A percentile compares a stretch with the other conserved stretches of the same genome.
phyloP scores from a whole-genome alignment of 1,139 yeast species.

The Blastobotrys raffinosifermentans region DNA sequence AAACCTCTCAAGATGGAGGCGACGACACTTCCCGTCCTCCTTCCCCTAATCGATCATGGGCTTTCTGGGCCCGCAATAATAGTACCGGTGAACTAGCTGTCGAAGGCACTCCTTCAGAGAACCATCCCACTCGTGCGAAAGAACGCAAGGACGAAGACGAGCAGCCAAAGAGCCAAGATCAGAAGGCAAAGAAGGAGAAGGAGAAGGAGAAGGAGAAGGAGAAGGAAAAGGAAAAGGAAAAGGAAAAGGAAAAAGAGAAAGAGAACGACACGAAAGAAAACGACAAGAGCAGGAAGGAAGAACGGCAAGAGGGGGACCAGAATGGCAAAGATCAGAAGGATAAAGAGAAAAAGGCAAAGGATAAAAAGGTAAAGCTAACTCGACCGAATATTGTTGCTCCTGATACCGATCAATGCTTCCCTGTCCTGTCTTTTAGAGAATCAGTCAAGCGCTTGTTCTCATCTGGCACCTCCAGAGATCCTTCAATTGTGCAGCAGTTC shows the following conservation, averaged over 20 bases:
- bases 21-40: too few relatives aligned
- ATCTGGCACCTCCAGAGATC: conserved; percentile 17
- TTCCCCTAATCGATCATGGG: conserved; percentile 28
- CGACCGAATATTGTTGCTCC: conserved; percentile 31
- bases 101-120: conserved; percentile 35
- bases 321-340: conserved; percentile 1
- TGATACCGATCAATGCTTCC: conserved; percentile 23
- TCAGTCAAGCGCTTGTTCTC: conserved; percentile 21
- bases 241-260: conserved; percentile 9
- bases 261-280: conserved; percentile 8
- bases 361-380: conserved; percentile 11
- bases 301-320: too few relatives aligned
- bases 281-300: conserved; percentile 1
- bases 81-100: conserved; percentile 32
- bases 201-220: conserved; percentile 10
- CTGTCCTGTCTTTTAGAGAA: conserved; percentile 21
- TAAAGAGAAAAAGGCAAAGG: conserved; percentile 5
- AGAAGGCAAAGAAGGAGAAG: conserved; percentile 3
- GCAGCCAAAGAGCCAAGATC: conserved; percentile 1
- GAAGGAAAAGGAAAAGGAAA: neutral
- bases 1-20: too few relatives aligned
- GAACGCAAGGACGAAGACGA: conserved; percentile 9
- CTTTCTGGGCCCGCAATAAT: conserved; percentile 28
- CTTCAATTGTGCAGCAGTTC: conserved; percentile 13
- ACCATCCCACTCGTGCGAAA: conserved; percentile 26